phyloP scores from a whole-genome alignment of 148 eudicot genomes.

The Linanthus parryae region DNA sequence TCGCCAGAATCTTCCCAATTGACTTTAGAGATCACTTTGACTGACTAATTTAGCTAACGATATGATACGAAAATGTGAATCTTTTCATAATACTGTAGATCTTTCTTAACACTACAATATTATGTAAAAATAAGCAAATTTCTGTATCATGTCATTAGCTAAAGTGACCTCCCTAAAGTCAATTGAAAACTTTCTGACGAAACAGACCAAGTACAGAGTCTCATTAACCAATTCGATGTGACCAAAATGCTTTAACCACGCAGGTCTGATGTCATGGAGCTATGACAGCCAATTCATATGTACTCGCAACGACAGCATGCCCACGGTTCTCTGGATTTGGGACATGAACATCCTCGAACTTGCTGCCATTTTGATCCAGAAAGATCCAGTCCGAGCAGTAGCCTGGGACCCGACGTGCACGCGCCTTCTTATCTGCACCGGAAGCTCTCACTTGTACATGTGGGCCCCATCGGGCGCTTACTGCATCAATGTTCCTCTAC shows the following conservation, averaged over 20 bases:
- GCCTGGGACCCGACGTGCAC: slow-evolving; percentile 81
- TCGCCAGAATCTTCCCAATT: too few relatives aligned
- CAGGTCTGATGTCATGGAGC: slow-evolving; percentile 98
- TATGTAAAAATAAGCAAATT: too few relatives aligned
- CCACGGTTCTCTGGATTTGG: slow-evolving; percentile 88
- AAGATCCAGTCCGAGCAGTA: slow-evolving; percentile 79
- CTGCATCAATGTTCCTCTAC: slow-evolving; percentile 74
- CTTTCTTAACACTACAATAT: too few relatives aligned
- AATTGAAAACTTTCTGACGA: too few relatives aligned
- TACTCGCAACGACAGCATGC: slow-evolving; percentile 94
- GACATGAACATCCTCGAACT: slow-evolving; percentile 75
- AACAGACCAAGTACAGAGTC: neutral
- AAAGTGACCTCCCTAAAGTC: too few relatives aligned
- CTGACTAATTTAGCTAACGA: too few relatives aligned
- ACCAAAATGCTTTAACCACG: slow-evolving; percentile 3
- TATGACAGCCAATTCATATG: slow-evolving; percentile 72
- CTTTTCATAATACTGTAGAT: too few relatives aligned
- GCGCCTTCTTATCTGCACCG: slow-evolving; percentile 80
- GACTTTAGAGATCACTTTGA: too few relatives aligned
- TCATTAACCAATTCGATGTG: neutral
- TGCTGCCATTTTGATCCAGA: slow-evolving; percentile 81
- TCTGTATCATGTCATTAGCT: too few relatives aligned
- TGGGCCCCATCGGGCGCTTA: slow-evolving; percentile 94
- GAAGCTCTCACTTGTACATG: slow-evolving; percentile 83
- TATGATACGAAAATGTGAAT: too few relatives aligned